phyloP scores from a whole-genome alignment of 805 yeast genomes.

The Sugiyamaella americana region DNA sequence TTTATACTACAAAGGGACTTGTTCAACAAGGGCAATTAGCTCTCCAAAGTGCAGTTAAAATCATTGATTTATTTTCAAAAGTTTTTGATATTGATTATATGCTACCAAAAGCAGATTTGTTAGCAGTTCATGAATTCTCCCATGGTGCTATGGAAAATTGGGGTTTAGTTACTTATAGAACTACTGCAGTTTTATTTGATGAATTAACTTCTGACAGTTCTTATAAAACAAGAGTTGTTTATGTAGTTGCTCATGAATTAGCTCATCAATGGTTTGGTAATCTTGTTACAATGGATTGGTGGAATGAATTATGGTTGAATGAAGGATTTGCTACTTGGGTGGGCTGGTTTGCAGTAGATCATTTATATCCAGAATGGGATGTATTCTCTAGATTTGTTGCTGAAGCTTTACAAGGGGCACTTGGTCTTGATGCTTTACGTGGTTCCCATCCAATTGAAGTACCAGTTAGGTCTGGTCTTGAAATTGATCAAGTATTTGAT shows the following conservation, averaged over 20 bases:
- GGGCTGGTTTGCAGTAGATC: constrained; percentile 79
- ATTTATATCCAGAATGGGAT: constrained; percentile 76
- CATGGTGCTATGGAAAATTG: constrained; percentile 92
- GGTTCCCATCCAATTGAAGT: constrained; percentile 84
- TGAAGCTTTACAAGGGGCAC: constrained; percentile 66
- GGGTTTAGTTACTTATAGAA: constrained; percentile 66
- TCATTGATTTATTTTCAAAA: constrained; percentile 65
- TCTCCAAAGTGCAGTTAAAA: constrained; percentile 68
- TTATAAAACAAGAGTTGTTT: constrained; percentile 70
- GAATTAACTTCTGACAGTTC: constrained; percentile 54
- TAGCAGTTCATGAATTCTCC: constrained; percentile 75
- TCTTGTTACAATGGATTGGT: constrained; percentile 86
- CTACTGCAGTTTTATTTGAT: constrained; percentile 66
- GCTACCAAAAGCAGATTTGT: constrained; percentile 74
- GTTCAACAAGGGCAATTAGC: constrained; percentile 66
- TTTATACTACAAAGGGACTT: constrained; percentile 73
- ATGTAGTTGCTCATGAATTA: constrained; percentile 81
- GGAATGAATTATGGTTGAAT: constrained; percentile 86
- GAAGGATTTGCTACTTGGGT: constrained; percentile 91
- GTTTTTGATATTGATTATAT: constrained; percentile 72
- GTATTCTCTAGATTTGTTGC: constrained; percentile 77
- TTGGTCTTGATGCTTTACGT: constrained; percentile 65
- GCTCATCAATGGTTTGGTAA: constrained; percentile 94
- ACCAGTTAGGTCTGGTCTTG: constrained; percentile 70
- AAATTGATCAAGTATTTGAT: constrained; percentile 78